These are phyloP conservation scores for Beta corolliflora DNA, from an alignment of 179 eudicot genomes.

Conservation along the genomic window DNA sequence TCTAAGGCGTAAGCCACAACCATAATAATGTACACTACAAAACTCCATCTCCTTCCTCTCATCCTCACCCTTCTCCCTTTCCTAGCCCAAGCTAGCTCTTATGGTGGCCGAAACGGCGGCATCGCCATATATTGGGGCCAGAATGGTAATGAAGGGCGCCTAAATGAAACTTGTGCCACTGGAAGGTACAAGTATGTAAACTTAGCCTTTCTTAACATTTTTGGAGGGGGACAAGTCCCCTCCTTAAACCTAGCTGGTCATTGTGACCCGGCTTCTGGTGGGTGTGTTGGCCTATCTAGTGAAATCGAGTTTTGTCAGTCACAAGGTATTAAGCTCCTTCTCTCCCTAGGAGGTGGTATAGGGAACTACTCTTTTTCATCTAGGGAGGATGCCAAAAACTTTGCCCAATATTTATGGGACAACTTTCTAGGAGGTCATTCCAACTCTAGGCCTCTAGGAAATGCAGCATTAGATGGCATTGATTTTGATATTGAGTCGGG, in stretches of 20 bases:
- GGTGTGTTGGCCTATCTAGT: constrained; percentile 44
- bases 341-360: constrained; percentile 61
- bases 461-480: constrained; percentile 51
- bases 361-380: constrained; percentile 63
- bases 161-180: constrained; percentile 59
- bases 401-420: constrained; percentile 48
- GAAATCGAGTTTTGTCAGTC: constrained; percentile 51
- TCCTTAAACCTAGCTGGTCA: constrained; percentile 63
- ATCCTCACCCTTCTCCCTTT: constrained; percentile 25
- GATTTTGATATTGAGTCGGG: constrained; percentile 73
- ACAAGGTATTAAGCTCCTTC: constrained; percentile 51
- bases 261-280: constrained; percentile 51
- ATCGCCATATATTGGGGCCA: constrained; percentile 46
- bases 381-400: constrained; percentile 45
- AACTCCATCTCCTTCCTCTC: constrained; percentile 31
- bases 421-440: constrained; percentile 55
- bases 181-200: constrained; percentile 57
- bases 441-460: constrained; percentile 47
- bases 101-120: constrained; percentile 19
- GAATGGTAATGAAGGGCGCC: constrained; percentile 63
- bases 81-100: constrained; percentile 16
- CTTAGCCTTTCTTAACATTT: constrained; percentile 54
- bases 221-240: constrained; percentile 66
- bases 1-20: constrained; percentile 7
- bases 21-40: constrained; percentile 24